Conservation (phyloP, 495 filamentous ascomycete species). For the Hyaloscypha finlandica region DNA sequence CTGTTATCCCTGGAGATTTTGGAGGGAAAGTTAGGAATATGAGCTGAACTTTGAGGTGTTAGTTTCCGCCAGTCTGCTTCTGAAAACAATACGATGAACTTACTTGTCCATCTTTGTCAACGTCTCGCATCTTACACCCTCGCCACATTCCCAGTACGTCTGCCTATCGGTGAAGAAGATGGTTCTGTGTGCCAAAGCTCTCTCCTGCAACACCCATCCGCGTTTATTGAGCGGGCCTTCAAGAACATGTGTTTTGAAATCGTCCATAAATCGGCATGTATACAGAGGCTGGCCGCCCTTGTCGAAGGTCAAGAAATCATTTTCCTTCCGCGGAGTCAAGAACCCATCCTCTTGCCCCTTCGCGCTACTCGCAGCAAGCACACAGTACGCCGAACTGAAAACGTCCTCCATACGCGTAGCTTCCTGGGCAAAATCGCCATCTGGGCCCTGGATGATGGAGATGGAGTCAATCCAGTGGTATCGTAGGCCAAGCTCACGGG, state of each 20-base stretch:
- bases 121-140: slow-evolving; percentile 39
- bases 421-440: slow-evolving; percentile 24
- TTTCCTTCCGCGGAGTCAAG: slow-evolving; percentile 13
- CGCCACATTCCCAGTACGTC: slow-evolving; percentile 47
- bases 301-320: neutral
- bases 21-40: slow-evolving; percentile 37
- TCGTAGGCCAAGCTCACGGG: slow-evolving; percentile 13
- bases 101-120: slow-evolving; percentile 16
- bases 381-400: slow-evolving; percentile 24
- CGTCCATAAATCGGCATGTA: slow-evolving; percentile 32
- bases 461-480: neutral
- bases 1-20: neutral
- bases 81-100: neutral
- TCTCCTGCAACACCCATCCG: slow-evolving; percentile 47
- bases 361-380: slow-evolving; percentile 26
- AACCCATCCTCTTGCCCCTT: slow-evolving; percentile 14
- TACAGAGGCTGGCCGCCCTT: slow-evolving; percentile 13
- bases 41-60: slow-evolving; percentile 21
- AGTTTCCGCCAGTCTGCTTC: neutral
- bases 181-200: slow-evolving; percentile 40
- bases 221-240: slow-evolving; percentile 39
- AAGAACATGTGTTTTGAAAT: slow-evolving; percentile 39
- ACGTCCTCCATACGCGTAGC: slow-evolving; percentile 24
- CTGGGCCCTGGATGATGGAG: neutral
- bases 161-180: slow-evolving; percentile 44